These are phyloP conservation scores for Stentor coeruleus DNA, from an alignment of 73 alveolate genomes.

Conservation along the genomic window DNA sequence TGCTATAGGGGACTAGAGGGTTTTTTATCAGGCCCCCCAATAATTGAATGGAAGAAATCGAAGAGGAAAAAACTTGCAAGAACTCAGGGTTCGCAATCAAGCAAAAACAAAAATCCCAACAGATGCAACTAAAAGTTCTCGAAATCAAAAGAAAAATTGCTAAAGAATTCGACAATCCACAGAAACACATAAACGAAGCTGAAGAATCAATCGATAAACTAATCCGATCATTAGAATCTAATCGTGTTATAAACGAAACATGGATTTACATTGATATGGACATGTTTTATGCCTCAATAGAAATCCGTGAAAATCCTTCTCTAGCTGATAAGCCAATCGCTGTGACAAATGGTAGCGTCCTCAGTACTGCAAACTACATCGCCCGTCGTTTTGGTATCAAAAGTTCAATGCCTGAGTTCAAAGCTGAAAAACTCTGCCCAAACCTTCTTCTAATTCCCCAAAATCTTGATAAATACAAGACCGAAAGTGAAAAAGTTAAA, in stretches of 20 bases:
- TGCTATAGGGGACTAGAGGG: too few species aligned
- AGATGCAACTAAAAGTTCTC: constrained; percentile 39
- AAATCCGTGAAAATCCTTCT: constrained; percentile 84
- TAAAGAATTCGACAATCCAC: constrained; percentile 15
- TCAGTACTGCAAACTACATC: constrained; percentile 93
- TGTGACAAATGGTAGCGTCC: constrained; percentile 86
- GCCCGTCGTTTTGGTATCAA: constrained; percentile 97
- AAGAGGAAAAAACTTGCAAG: constrained; percentile 36
- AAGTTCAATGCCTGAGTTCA: constrained; percentile 98
- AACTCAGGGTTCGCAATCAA: constrained; percentile 44
- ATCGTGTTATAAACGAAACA: not conserved
- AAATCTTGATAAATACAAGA: constrained; percentile 71
- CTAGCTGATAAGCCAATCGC: constrained; percentile 93
- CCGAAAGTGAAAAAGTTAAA: constrained; percentile 47
- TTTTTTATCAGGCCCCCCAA: too few species aligned
- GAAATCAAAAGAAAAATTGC: constrained; percentile 31
- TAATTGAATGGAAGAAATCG: not conserved
- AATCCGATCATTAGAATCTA: constrained; percentile 25
- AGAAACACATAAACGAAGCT: constrained; percentile 30
- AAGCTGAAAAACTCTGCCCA: constrained; percentile 91
- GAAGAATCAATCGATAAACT: constrained; percentile 27
- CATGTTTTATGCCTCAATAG: constrained; percentile 99
- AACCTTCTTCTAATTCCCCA: constrained; percentile 68
- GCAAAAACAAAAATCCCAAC: constrained; percentile 42
- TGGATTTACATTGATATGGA: constrained; percentile 99